Base-by-base conservation (phyloP, 2,329 filamentous ascomycete species). In the Thelonectria rubi region DNA sequence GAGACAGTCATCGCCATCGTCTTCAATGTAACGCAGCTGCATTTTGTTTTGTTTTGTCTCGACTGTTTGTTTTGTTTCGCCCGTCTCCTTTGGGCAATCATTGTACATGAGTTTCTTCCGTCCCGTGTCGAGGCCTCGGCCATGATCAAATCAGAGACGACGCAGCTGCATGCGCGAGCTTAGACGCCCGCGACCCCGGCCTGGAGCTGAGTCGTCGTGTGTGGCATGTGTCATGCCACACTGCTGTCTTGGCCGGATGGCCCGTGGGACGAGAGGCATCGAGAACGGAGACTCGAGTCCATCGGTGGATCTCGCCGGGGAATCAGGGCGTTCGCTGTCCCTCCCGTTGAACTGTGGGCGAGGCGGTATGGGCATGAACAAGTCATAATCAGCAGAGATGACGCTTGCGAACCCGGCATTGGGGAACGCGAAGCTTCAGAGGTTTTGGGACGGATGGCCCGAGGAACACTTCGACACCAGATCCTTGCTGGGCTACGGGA, bases 351-450 rank as follows among this genome's bases (percentile, higher is more conserved):
- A 17, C 42, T 30, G 34, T 15, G 40, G 56, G 48, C 50, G 58
- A 63, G 52, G 50, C 42, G 50, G 51, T 45, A 47, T 52, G 60
- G 7, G 56, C 66, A 70, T 70, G 58, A 69, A 67, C 47, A 59
- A 62, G 63, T 30, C 26, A 30, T 58, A 69, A 69, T 65, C 58
- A 64, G 54, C 55, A 58, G 47, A 50, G 60, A 64, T 66, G 61
- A 60, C 61, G 55, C 55, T 34, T 18, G 55, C 21, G 58, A 20
- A 46, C 40, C 20, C 49, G 53, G 48, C 48, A 61, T 56, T 49
- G 48, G 42, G 30, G n/a, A 32, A n/a, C 26, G 53, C 53, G 47
- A 61, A 14, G 48, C 37, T 48, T 30, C 17, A 40, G 54, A 53
- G 58, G 51, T 39, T 50, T 57, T 50, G 46, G 54, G 32, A n/a